phyloP scores from a whole-genome alignment of 148 eudicot genomes.

The Salicornia ramosissima region DNA sequence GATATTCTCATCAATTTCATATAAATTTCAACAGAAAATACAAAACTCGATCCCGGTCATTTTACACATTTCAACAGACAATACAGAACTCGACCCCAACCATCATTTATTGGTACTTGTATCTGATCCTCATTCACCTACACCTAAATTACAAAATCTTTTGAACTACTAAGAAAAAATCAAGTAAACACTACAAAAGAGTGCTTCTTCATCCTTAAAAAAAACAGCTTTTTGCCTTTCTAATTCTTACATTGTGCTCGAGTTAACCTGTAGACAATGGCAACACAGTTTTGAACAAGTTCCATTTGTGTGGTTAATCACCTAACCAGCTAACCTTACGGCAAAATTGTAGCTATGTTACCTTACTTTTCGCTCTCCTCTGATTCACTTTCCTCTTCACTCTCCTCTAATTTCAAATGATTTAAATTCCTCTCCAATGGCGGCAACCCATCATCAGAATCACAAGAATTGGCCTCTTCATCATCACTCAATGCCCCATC shows the following conservation, averaged over 20 bases:
- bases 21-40: too few species aligned
- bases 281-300: not conserved
- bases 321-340: not conserved
- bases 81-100: too few species aligned
- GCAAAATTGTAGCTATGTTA: not conserved
- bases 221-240: not conserved
- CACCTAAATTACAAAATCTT: too few species aligned
- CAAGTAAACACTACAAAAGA: not conserved
- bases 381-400: constrained; percentile 58
- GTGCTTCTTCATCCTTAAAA: not conserved
- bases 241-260: not conserved
- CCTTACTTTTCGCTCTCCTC: constrained; percentile 57
- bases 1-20: too few species aligned
- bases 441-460: constrained; percentile 90
- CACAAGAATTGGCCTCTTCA: constrained; percentile 47
- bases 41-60: too few species aligned
- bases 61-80: too few species aligned
- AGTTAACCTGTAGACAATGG: not conserved
- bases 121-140: too few species aligned
- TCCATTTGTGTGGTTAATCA: not conserved
- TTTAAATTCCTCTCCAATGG: constrained; percentile 83
- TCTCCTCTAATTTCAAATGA: constrained; percentile 59
- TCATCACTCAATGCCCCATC: constrained; percentile 29
- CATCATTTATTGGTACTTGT: too few species aligned
- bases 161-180: too few species aligned